Percentiles rank a stretch among this genome's conserved stretches.
phyloP scores from a whole-genome alignment of 345 rosid species.

The Camelina neglecta region DNA sequence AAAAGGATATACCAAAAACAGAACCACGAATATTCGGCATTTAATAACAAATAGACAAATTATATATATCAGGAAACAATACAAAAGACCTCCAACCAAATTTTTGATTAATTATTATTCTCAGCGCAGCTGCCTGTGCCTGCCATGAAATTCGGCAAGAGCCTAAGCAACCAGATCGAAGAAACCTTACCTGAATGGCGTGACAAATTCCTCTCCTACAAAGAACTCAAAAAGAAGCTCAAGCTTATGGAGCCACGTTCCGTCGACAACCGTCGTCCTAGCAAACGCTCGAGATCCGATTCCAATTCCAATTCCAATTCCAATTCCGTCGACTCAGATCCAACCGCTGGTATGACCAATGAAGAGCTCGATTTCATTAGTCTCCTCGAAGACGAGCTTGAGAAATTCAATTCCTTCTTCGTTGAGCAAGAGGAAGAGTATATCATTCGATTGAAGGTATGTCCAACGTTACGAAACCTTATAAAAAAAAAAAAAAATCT shows the following conservation, averaged over 20 bases:
- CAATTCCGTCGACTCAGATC: constrained; percentile 38
- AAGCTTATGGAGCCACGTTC: constrained; percentile 66
- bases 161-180: constrained; percentile 94
- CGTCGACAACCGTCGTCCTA: constrained; percentile 57
- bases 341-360: constrained; percentile 48
- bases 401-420: constrained; percentile 90
- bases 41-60: constrained; percentile 14
- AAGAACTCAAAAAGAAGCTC: constrained; percentile 85
- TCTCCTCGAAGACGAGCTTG: constrained; percentile 79
- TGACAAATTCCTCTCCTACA: constrained; percentile 94
- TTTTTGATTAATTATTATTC: constrained; percentile 9
- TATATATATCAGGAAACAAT: constrained; percentile 41
- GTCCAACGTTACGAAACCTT: no score
- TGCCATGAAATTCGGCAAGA: constrained; percentile 90
- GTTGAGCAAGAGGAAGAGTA: constrained; percentile 97
- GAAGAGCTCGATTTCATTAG: constrained; percentile 77
- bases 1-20: constrained; percentile 63
- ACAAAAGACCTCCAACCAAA: background rate
- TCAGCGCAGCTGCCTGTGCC: background rate
- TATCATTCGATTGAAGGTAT: constrained; percentile 86
- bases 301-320: constrained; percentile 31
- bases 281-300: constrained; percentile 55
- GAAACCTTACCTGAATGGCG: constrained; percentile 95
- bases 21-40: constrained; percentile 71
- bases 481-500: no score